A percentile compares a stretch with the other conserved stretches of the same genome.
These are phyloP conservation scores for Fallopia convolvulus DNA, from an alignment of 148 eudicot species.

Conservation along the genomic window DNA sequence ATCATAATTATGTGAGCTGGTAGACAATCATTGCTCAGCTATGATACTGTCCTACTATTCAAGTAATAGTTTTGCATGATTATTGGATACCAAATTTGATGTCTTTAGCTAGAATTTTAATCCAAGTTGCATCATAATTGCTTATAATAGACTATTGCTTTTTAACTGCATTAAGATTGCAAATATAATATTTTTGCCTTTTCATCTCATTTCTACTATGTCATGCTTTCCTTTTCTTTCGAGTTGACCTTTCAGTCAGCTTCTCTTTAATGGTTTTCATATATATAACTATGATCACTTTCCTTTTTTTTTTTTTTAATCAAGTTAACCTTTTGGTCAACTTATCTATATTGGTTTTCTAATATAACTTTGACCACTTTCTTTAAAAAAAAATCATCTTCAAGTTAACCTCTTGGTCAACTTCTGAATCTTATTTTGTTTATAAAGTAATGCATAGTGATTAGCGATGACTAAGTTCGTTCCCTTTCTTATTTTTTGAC, in stretches of 20 bases:
- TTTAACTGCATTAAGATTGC: not conserved
- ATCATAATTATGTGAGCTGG: not conserved
- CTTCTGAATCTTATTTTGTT: not conserved
- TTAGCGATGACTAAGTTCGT: not conserved
- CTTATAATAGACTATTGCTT: not conserved
- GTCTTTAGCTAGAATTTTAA: not conserved
- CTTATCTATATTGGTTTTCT: not conserved
- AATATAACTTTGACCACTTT: not conserved
- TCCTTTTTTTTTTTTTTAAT: not conserved
- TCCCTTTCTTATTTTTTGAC: not conserved
- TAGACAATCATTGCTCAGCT: constrained; percentile 4
- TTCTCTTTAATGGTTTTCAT: not conserved
- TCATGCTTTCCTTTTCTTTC: not conserved
- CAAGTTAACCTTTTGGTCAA: not conserved
- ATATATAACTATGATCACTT: not conserved
- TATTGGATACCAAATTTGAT: not conserved
- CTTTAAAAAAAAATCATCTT: too few relatives aligned
- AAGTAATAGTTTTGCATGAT: not conserved
- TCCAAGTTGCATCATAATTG: not conserved
- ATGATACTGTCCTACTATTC: not conserved
- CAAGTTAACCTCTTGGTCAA: not conserved
- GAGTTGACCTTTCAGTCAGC: not conserved
- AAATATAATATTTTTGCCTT: not conserved
- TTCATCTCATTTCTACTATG: not conserved
- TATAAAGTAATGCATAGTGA: not conserved